phyloP scores from a whole-genome alignment of 1,284 basidiomycete species.

The Ustilago crameri region DNA sequence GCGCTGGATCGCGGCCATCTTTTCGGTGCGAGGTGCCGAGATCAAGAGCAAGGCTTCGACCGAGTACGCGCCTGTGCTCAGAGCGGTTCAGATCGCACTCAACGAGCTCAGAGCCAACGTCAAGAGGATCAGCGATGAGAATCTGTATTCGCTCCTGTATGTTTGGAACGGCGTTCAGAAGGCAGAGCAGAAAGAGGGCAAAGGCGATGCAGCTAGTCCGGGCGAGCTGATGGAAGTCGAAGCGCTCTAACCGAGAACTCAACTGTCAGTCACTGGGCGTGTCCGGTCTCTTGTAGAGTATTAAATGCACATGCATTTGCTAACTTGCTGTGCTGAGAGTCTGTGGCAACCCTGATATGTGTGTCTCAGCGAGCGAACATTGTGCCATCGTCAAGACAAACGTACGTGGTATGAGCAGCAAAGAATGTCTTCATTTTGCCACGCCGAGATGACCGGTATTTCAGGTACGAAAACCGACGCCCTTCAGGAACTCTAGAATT shows the following conservation, averaged over 20 bases:
- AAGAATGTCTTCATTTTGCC: too few species aligned
- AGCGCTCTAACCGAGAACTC: slow-evolving; percentile 8
- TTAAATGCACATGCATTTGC: too few species aligned
- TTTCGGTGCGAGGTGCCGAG: slow-evolving; percentile 54
- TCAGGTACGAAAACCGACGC: too few species aligned
- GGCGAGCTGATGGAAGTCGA: slow-evolving; percentile 47
- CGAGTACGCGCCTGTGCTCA: slow-evolving; percentile 56
- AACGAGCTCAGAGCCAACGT: slow-evolving; percentile 64
- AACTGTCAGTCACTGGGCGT: neutral
- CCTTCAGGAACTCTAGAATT: too few species aligned
- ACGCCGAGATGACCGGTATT: too few species aligned
- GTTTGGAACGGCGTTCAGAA: slow-evolving; percentile 57
- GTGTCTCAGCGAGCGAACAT: too few species aligned
- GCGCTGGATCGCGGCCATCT: slow-evolving; percentile 62
- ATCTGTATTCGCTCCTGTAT: slow-evolving; percentile 60
- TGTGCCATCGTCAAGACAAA: too few species aligned
- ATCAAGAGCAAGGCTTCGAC: slow-evolving; percentile 51
- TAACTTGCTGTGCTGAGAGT: too few species aligned
- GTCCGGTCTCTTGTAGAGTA: too few species aligned
- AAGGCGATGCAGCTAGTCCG: slow-evolving; percentile 19
- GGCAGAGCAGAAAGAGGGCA: slow-evolving; percentile 9
- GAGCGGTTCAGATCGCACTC: slow-evolving; percentile 59
- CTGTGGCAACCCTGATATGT: too few species aligned
- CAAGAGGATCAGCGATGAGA: slow-evolving; percentile 59
- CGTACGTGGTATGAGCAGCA: too few species aligned